A percentile compares a stretch with the other conserved stretches of the same genome.
These are phyloP conservation scores for Aspergillus pseudoglaucus DNA, from an alignment of 2,329 filamentous ascomycete species.

Conservation along the genomic window DNA sequence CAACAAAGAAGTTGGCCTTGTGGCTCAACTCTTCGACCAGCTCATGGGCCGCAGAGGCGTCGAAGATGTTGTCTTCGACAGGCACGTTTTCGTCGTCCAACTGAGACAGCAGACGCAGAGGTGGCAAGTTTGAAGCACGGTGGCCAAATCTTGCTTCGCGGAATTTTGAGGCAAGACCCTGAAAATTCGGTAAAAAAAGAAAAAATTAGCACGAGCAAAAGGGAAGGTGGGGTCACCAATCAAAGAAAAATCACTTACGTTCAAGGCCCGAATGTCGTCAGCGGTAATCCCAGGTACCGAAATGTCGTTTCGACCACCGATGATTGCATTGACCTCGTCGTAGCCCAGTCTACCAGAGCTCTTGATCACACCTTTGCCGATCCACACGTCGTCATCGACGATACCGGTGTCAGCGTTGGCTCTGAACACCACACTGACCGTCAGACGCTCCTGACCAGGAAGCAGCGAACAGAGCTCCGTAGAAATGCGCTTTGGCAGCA, in stretches of 20 bases:
- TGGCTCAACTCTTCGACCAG: conserved; percentile 92
- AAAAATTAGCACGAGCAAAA: not conserved
- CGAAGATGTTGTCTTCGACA: conserved; percentile 92
- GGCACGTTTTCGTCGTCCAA: conserved; percentile 97
- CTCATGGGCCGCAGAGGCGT: conserved; percentile 81
- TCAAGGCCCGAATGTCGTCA: conserved; percentile 74
- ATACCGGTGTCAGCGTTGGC: conserved; percentile 78
- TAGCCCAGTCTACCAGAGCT: conserved; percentile 81
- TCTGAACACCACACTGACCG: conserved; percentile 87
- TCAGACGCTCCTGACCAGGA: conserved; percentile 81
- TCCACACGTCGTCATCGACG: conserved; percentile 81
- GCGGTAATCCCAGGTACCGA: conserved; percentile 60
- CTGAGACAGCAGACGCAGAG: conserved; percentile 83
- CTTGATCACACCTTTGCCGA: conserved; percentile 90
- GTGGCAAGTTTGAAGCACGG: conserved; percentile 69
- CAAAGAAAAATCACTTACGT: conserved; percentile 45
- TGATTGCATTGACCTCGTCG: conserved; percentile 74
- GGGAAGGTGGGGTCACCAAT: not conserved
- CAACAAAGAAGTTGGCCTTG: conserved; percentile 85
- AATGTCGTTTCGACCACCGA: conserved; percentile 58
- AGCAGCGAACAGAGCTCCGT: conserved; percentile 81
- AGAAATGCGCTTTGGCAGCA: conserved; percentile 81
- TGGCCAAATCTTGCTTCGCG: conserved; percentile 79
- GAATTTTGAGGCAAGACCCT: conserved; percentile 81
- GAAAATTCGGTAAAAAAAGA: conserved; percentile 2